A percentile compares a stretch with the other conserved stretches of the same genome.
phyloP scores from a whole-genome alignment of 768 basidiomycete genomes.

The Suillus cothurnatus region DNA sequence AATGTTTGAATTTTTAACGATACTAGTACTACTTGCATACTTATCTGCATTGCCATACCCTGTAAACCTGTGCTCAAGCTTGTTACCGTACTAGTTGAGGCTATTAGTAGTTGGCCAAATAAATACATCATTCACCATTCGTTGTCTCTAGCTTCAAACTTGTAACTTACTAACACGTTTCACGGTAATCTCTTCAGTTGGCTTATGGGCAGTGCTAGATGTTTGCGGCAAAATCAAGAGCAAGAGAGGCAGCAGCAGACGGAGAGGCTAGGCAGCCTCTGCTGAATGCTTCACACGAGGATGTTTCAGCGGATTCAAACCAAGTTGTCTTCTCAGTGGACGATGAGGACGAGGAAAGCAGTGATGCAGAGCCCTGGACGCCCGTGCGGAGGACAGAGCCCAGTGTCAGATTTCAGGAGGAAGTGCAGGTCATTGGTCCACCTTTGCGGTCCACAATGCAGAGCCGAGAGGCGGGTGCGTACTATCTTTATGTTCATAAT shows the following conservation, averaged over 20 bases:
- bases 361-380: constrained; percentile 34
- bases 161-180: constrained; percentile 1
- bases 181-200: not conserved
- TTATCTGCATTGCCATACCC: not conserved
- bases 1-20: not conserved
- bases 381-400: constrained; percentile 42
- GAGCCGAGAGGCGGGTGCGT: constrained; percentile 83
- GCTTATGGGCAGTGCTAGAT: constrained; percentile 27
- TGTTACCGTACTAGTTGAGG: not conserved
- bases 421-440: constrained; percentile 68
- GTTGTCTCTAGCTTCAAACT: not conserved
- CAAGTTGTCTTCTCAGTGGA: constrained; percentile 58
- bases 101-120: not conserved
- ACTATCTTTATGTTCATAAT: constrained; percentile 18
- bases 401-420: constrained; percentile 65
- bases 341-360: constrained; percentile 52
- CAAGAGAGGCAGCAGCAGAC: constrained; percentile 26
- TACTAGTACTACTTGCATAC: not conserved
- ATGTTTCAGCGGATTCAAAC: constrained; percentile 33
- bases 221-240: constrained; percentile 33
- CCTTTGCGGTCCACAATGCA: constrained; percentile 70
- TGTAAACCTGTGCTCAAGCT: not conserved
- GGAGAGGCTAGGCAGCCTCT: constrained; percentile 60
- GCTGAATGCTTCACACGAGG: constrained; percentile 48
- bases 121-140: not conserved